These are phyloP conservation scores for Malassezia slooffiae DNA, from an alignment of 1,284 basidiomycete genomes.

Conservation along the genomic window DNA sequence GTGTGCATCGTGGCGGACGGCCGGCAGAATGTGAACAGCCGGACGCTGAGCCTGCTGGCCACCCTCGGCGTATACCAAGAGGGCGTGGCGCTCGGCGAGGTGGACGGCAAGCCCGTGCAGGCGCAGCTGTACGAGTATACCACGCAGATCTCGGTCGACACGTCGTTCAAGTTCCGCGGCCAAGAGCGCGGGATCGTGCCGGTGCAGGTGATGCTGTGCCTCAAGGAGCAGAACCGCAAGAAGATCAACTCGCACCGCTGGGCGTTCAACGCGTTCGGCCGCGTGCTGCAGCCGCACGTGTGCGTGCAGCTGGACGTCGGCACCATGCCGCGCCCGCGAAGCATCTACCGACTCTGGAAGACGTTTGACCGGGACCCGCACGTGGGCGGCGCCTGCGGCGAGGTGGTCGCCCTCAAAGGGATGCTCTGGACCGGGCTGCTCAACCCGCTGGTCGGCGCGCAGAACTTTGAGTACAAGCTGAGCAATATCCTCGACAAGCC, in stretches of 20 bases:
- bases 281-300: conserved; percentile 63
- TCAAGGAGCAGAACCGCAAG: conserved; percentile 45
- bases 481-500: conserved; percentile 45
- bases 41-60: conserved; percentile 73
- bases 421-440: conserved; percentile 66
- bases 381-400: conserved; percentile 84
- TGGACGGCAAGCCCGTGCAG: conserved; percentile 75
- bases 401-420: conserved; percentile 44
- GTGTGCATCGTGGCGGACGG: conserved; percentile 77
- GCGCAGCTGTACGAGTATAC: conserved; percentile 95
- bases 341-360: conserved; percentile 95
- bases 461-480: conserved; percentile 88
- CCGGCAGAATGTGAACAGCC: conserved; percentile 77
- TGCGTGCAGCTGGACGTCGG: conserved; percentile 86
- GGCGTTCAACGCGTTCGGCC: conserved; percentile 28
- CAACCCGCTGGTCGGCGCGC: conserved; percentile 68
- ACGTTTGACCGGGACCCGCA: conserved; percentile 64
- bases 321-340: conserved; percentile 59
- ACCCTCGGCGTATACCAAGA: conserved; percentile 54
- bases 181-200: conserved; percentile 65
- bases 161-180: conserved; percentile 81
- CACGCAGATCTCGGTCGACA: conserved; percentile 75
- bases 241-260: conserved; percentile 78
- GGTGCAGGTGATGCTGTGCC: conserved; percentile 48
- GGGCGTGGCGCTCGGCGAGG: conserved; percentile 74